Evolutionary conservation across 2,329 filamentous ascomycete species (phyloP), one percentile per base, ranked within the genome.

Genomic region (Elsinoe australis): DNA sequence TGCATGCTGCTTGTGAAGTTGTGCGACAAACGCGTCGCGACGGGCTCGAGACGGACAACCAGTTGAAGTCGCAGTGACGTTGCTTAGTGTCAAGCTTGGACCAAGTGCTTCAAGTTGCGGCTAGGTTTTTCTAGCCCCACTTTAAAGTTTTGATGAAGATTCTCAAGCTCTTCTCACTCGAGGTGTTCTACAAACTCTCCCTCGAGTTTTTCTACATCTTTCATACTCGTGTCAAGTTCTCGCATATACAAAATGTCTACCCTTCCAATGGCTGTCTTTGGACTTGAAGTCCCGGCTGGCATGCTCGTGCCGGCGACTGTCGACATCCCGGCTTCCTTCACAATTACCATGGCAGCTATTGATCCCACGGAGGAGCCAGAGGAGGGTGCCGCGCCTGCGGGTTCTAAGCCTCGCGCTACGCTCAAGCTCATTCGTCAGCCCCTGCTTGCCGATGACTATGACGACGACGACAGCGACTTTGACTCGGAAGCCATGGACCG

Each of bases 331-430:
- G 86, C 87, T 52, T 85, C 85, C 66, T 94, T 95, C 72, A 87
- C 87, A 66, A 87, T 98, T 64, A 96, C 89, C 61, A 98, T 98
- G 92, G 92, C 94, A 61, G 92, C 92, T 56, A 83, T 98, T 66
- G 90, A 98, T 66, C 92, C 92, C 51, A 87, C 80, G 61, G 85
- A 85, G 59, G 75, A 80, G 56, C 62, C 69, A 19, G 65, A 69
- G 56, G 61, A 65, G 48, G 64, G 67, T 36, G 64, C 66, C 26
- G 56, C 59, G 14, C 52, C 39, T 21, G 38, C 62, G 53, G 63
- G 65, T 49, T 57, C 54, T 12, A 68, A 80, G 53, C 78, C 82
- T 59, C 85, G 89, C 59, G 85, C 92, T 47, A 98, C 92, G 45
- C 74, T 98, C 61, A 95, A 92, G 72, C 76, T 98, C 58, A 77